A percentile compares a stretch with the other conserved stretches of the same genome.
Evolutionary conservation across 305 asterid species (phyloP).

Genomic region (Rubia occidens): DNA sequence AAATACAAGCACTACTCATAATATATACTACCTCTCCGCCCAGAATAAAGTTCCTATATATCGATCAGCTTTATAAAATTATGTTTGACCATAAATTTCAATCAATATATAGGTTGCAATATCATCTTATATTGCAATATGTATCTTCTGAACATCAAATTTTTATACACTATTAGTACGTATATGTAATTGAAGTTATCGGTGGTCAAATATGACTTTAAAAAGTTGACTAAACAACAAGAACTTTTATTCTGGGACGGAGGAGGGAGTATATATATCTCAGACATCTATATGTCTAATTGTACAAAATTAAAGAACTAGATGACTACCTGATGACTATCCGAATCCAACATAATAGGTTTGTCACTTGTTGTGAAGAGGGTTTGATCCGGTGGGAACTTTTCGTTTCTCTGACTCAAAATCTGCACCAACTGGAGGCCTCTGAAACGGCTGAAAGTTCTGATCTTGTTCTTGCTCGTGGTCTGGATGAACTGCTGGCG

Average conservation of each 20-base stretch:
- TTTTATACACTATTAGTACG: too few relatives aligned
- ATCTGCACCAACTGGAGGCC: conserved; percentile 16
- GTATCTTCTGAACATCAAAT: too few relatives aligned
- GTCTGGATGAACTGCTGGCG: background rate
- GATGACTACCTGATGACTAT: background rate
- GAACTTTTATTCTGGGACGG: too few relatives aligned
- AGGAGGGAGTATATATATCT: background rate
- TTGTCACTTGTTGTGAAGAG: conserved; percentile 25
- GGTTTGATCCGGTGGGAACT: conserved; percentile 32
- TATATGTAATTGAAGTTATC: too few relatives aligned
- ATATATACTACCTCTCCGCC: background rate
- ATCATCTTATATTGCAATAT: too few relatives aligned
- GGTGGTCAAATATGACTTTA: too few relatives aligned
- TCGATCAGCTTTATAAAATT: too few relatives aligned
- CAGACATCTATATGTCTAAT: background rate
- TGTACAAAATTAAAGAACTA: background rate
- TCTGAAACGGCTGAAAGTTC: conserved; percentile 8
- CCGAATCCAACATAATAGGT: background rate
- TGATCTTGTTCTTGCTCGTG: background rate
- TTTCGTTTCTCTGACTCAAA: conserved; percentile 19
- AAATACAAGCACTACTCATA: background rate
- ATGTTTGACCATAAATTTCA: too few relatives aligned
- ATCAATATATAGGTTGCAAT: too few relatives aligned
- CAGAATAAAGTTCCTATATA: too few relatives aligned
- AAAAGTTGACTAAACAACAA: too few relatives aligned